Evolutionary conservation across 2,329 filamentous ascomycete genomes (phyloP).

Genomic region (Cephalotrichum gorgonifer): DNA sequence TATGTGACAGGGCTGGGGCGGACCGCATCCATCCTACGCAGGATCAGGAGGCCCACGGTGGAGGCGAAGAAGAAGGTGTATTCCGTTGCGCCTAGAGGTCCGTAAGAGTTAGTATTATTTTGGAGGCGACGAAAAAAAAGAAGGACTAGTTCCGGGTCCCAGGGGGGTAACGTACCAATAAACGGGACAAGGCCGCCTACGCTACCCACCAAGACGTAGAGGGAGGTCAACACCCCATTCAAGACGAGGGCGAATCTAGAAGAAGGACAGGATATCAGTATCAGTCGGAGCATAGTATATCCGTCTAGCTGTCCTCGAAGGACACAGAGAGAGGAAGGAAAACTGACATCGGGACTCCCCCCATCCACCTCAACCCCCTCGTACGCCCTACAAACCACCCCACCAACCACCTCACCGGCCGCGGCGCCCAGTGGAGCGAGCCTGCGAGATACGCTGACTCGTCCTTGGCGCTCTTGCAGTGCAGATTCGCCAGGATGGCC

Average conservation of each 20-base stretch:
- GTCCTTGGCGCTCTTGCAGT: slow-evolving; percentile 67
- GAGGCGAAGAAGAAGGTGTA: slow-evolving; percentile 97
- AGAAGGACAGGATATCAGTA: slow-evolving; percentile 1
- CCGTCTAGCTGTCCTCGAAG: too few species aligned
- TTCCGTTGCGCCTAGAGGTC: slow-evolving; percentile 93
- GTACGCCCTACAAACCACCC: slow-evolving; percentile 13
- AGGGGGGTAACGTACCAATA: slow-evolving; percentile 47
- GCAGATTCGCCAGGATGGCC: slow-evolving; percentile 61
- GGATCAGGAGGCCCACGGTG: slow-evolving; percentile 82
- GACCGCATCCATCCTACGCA: slow-evolving; percentile 76
- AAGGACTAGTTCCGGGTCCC: slow-evolving; percentile 97
- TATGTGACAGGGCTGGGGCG: slow-evolving; percentile 72
- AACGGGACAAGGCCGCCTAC: slow-evolving; percentile 90
- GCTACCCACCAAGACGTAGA: slow-evolving; percentile 78
- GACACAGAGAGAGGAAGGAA: too few species aligned
- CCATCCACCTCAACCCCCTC: slow-evolving; percentile 12
- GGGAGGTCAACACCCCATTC: slow-evolving; percentile 62
- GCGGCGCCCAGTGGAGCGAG: slow-evolving; percentile 63
- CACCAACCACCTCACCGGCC: slow-evolving; percentile 10
- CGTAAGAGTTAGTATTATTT: too few species aligned
- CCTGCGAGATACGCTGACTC: slow-evolving; percentile 83
- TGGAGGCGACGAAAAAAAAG: slow-evolving; percentile 82
- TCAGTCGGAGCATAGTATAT: too few species aligned
- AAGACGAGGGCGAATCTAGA: slow-evolving; percentile 57
- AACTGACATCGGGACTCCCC: slow-evolving; percentile 12